phyloP scores from a whole-genome alignment of 129 eudicot genomes.

The Silybum marianum region DNA sequence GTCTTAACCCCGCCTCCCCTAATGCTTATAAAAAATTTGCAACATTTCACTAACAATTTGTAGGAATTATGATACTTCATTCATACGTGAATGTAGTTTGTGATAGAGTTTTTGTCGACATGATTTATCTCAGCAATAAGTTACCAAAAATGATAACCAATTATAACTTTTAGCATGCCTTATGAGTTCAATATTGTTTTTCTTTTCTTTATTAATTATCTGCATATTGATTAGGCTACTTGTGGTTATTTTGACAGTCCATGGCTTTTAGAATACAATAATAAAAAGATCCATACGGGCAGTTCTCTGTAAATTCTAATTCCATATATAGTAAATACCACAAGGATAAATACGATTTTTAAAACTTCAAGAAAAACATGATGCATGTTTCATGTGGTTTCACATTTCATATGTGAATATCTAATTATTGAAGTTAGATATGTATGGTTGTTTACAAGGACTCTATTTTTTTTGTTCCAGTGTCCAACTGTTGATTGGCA shows the following conservation, averaged over 20 bases:
- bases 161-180: neutral
- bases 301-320: neutral
- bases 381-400: slow-evolving; percentile 12
- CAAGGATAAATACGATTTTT: neutral
- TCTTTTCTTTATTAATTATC: neutral
- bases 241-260: neutral
- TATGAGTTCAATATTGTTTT: slow-evolving; percentile 12
- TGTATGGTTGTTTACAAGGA: neutral
- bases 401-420: slow-evolving; percentile 8
- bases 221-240: neutral
- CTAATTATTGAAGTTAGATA: neutral
- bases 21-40: no score
- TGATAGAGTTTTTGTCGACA: neutral
- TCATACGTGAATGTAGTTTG: neutral
- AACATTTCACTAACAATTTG: neutral
- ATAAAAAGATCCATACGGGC: neutral
- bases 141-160: slow-evolving; percentile 7
- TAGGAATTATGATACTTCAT: slow-evolving; percentile 4
- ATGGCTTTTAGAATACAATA: slow-evolving; percentile 17
- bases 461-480: neutral
- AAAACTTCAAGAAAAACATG: neutral
- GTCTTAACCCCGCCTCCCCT: no score
- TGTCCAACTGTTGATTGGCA: no score
- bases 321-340: neutral
- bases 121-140: slow-evolving; percentile 4